These are phyloP conservation scores for Trichosanthes truncata DNA, from an alignment of 306 rosid species.

Conservation along the genomic window DNA sequence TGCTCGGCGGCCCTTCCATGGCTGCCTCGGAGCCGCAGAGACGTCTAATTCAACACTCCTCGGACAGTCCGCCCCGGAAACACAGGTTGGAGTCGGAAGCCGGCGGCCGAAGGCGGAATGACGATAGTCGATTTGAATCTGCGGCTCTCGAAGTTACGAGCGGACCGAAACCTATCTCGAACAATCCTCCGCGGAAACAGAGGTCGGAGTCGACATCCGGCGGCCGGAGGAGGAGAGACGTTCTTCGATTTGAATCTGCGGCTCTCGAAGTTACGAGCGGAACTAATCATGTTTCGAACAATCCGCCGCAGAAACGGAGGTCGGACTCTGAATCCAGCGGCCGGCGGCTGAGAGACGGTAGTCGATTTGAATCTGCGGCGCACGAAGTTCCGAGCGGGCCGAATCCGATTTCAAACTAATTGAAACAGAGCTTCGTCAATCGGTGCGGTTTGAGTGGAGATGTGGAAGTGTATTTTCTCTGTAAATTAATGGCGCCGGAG, in stretches of 20 bases:
- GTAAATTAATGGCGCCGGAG: not conserved
- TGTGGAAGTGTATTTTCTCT: not conserved
- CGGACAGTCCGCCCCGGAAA: not conserved
- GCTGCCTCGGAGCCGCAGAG: not conserved
- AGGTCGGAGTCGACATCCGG: not conserved
- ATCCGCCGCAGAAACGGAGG: not conserved
- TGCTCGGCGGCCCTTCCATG: not conserved
- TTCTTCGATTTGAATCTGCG: not conserved
- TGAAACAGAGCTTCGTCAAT: not conserved
- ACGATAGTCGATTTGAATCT: constrained; percentile 32
- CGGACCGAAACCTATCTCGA: constrained; percentile 79
- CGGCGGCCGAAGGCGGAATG: constrained; percentile 8
- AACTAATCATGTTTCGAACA: not conserved
- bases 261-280: not conserved
- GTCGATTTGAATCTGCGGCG: constrained; percentile 49
- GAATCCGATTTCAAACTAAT: constrained; percentile 58
- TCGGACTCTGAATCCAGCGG: not conserved
- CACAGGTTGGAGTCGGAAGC: not conserved
- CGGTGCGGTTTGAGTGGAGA: not conserved
- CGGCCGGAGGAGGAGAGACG: constrained; percentile 17
- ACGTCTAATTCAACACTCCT: not conserved
- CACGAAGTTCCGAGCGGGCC: constrained; percentile 98
- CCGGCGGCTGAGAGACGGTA: constrained; percentile 16
- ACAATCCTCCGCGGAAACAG: not conserved
- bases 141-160: constrained; percentile 84